Evolutionary conservation across 495 filamentous ascomycete species (phyloP).

Genomic region (Aspergillus cavernicola): DNA sequence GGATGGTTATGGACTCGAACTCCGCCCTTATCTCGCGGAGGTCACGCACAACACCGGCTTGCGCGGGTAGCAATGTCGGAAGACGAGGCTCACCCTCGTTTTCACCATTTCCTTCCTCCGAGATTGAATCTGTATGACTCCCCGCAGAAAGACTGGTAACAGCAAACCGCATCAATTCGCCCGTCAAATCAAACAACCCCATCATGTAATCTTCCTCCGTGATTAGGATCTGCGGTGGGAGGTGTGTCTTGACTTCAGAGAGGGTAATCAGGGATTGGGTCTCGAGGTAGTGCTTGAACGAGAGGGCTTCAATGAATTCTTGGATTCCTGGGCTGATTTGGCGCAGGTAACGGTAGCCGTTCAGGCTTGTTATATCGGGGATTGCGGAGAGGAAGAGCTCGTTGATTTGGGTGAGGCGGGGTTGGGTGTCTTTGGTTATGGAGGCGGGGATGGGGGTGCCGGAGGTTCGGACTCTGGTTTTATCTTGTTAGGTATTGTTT

Average conservation of each 20-base stretch:
- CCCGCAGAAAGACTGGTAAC: constrained; percentile 59
- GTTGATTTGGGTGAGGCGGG: constrained; percentile 62
- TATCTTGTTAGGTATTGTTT: constrained; percentile 1
- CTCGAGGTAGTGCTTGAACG: constrained; percentile 82
- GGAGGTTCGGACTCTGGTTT: constrained; percentile 54
- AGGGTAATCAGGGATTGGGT: constrained; percentile 69
- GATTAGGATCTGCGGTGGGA: constrained; percentile 56
- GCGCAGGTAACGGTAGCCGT: constrained; percentile 75
- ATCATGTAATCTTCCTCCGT: constrained; percentile 84
- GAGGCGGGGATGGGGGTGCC: constrained; percentile 58
- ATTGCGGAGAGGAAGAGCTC: constrained; percentile 62
- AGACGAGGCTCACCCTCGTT: constrained; percentile 11
- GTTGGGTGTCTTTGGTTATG: constrained; percentile 61
- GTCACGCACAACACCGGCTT: constrained; percentile 61
- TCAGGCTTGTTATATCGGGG: constrained; percentile 70
- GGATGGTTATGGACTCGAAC: constrained; percentile 67
- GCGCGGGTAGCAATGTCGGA: constrained; percentile 18
- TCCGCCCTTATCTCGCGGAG: constrained; percentile 66
- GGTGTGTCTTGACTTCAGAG: constrained; percentile 45
- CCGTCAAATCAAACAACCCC: constrained; percentile 87
- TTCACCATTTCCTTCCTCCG: no score
- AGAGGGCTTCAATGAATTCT: constrained; percentile 85
- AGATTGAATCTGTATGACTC: no score
- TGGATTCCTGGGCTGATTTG: constrained; percentile 78
- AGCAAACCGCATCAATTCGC: constrained; percentile 94